Base-by-base conservation (phyloP, 768 basidiomycete species). In the Pleurotus giganteus region DNA sequence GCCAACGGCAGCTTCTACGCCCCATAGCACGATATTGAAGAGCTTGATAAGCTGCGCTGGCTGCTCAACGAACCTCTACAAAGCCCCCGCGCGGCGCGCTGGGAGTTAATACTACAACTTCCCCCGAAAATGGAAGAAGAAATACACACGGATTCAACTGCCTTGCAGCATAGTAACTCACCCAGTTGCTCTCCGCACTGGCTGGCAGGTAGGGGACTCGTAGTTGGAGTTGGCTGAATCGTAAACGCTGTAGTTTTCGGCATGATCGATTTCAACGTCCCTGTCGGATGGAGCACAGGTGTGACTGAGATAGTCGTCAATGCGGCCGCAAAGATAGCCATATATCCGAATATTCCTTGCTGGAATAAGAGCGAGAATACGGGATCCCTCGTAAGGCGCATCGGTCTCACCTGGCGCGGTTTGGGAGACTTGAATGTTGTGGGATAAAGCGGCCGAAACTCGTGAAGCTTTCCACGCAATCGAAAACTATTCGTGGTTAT, bases 251-350 rank as follows among this genome's bases (percentile, higher is more conserved):
- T 45, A 7, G 44, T 45, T 28, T 45, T 45, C 21, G 44, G 44
- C 44, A 45, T 45, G 24, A 45, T 26, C 9, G 21, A 11, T 19
- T 28, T 24, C 27, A 45, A 45, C 9, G 44, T 45, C 27, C 21
- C 44, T 27, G 44, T 45, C 1, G 44, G 23, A 11, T 26, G 27
- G 9, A 4, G 9, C 17, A 45, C 26, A 12, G 44, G 44, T 27
- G 19, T 4, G 12, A 45, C 23, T 8, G 44, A 45, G 26, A 45
- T 28, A 9, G 44, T 45, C 7, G 44, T 45, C 26, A 45, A 45
- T 17, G 44, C 44, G 44, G 44, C 44, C 19, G 44, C 44, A 45
- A 45, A 5, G 44, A 45, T 45, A 41, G 39, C n/a, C n/a, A n/a
- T n/a, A n/a, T n/a, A n/a, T n/a, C n/a, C n/a, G n/a, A n/a, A n/a